Conservation (phyloP, 129 eudicot species). For the Mikania micrantha region DNA sequence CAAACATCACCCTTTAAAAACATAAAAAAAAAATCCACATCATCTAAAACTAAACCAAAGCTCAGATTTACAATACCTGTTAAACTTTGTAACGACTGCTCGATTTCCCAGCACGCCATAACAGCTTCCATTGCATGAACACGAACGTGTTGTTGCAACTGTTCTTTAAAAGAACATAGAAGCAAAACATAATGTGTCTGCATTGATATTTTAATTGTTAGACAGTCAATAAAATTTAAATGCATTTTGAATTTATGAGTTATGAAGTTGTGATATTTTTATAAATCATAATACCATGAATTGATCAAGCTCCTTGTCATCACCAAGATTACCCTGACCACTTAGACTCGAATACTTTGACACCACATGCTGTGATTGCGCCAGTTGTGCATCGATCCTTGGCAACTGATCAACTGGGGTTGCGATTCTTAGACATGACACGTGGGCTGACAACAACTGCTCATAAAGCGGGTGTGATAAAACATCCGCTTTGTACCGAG, state of each 20-base stretch:
- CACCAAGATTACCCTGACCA: slow-evolving; percentile 41
- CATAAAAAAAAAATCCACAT: too few species aligned
- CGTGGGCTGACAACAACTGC: slow-evolving; percentile 76
- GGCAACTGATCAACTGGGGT: slow-evolving; percentile 94
- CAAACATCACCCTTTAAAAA: background rate
- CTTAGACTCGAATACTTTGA: slow-evolving; percentile 51
- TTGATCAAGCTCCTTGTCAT: slow-evolving; percentile 78
- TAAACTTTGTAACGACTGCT: slow-evolving; percentile 78
- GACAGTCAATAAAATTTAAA: background rate
- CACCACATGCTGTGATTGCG: slow-evolving; percentile 75
- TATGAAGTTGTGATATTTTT: background rate
- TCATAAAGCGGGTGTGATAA: slow-evolving; percentile 65
- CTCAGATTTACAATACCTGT: slow-evolving; percentile 42
- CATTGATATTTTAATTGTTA: background rate
- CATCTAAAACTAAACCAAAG: background rate
- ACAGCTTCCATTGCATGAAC: slow-evolving; percentile 98
- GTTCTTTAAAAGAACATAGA: slow-evolving; percentile 87
- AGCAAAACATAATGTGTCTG: slow-evolving; percentile 84
- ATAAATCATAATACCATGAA: slow-evolving; percentile 54
- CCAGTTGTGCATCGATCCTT: slow-evolving; percentile 79
- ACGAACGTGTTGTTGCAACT: slow-evolving; percentile 83
- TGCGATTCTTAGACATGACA: slow-evolving; percentile 69
- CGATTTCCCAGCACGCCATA: slow-evolving; percentile 96
- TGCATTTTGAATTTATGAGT: background rate
- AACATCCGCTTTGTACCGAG: slow-evolving; percentile 60